Conservation (phyloP, 495 filamentous ascomycete species). For the Trichoderma reesei region DNA sequence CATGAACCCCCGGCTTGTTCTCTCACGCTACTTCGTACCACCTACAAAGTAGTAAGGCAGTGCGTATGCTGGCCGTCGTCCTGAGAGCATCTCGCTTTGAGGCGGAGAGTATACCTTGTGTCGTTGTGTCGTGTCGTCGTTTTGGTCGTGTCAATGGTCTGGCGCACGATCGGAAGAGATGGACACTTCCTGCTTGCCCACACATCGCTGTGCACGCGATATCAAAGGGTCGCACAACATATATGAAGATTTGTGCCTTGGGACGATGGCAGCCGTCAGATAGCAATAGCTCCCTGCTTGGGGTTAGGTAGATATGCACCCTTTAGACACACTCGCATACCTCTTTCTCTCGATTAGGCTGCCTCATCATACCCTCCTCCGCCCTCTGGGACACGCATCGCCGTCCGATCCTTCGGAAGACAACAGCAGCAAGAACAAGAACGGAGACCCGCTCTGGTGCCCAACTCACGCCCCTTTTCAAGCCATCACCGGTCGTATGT, state of each 20-base stretch:
- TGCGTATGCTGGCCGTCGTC: neutral
- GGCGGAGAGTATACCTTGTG: neutral
- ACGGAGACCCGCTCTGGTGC: conserved; percentile 3
- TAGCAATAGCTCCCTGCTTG: neutral
- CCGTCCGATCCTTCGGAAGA: neutral
- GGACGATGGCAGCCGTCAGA: conserved; percentile 5
- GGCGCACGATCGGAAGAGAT: neutral
- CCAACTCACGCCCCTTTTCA: neutral
- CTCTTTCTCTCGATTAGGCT: neutral
- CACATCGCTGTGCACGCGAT: neutral
- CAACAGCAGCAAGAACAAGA: neutral
- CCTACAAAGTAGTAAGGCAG: neutral
- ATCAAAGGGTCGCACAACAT: neutral
- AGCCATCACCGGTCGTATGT: neutral
- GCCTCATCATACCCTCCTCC: neutral
- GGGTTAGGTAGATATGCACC: neutral
- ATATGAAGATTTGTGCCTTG: neutral
- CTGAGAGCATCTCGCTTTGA: neutral
- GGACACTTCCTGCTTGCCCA: neutral
- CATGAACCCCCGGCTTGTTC: neutral
- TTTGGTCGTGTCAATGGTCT: neutral
- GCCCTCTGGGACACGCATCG: neutral
- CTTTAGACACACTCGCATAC: neutral
- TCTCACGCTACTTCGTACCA: neutral
- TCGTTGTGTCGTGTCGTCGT: neutral